Evolutionary conservation across 345 rosid genomes (phyloP), one percentile per base, ranked within the genome.

Genomic region (Dimocarpus longan): DNA sequence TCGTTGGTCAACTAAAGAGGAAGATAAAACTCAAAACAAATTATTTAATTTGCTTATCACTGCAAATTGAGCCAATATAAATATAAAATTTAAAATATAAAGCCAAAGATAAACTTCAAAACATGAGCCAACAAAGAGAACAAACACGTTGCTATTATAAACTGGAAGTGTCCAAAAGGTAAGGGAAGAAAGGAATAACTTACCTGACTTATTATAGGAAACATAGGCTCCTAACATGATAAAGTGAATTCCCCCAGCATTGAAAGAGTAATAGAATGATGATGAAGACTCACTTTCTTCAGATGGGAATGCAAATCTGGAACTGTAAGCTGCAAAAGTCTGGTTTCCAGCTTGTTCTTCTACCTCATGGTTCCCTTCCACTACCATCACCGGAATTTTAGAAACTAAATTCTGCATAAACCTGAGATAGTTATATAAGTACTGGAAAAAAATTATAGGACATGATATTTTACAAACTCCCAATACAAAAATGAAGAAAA

Each of bases 211-310:
- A 26, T 91, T 74, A 78, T 86, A 95, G 40, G 87, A 76, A 66
- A 87, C 86, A 82, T 94, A 95, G 70, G 93, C 93, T 56, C 97
- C 93, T 1, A 94, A 93, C 98, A 96, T 93, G 54, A 94, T 52
- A 76, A 96, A 92, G 73, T 96, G 99, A 73, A 96, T 90, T 71
- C 98, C 99, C 0, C 98, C 98, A 22, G 99, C 94, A 78, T 95
- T 85, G 76, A 93, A 92, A 46, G 98, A 96, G 75, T 92, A 92
- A 71, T 81, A 86, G 73, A 86, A 79, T 8, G 86, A 43, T 43
- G 89, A 83, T 28, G 59, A 73, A 13, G 89, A 86, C 70, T 80
- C 83, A 71, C 85, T 81, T 48, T 86, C 86, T 77, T 77, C 46
- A 4, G 83, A 83, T 32, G 85, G 85, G 80, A 86, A 81, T 42